Percentiles rank a stretch among this genome's conserved stretches.
phyloP scores from a whole-genome alignment of 2,329 filamentous ascomycete species.

The Rosellinia necatrix region DNA sequence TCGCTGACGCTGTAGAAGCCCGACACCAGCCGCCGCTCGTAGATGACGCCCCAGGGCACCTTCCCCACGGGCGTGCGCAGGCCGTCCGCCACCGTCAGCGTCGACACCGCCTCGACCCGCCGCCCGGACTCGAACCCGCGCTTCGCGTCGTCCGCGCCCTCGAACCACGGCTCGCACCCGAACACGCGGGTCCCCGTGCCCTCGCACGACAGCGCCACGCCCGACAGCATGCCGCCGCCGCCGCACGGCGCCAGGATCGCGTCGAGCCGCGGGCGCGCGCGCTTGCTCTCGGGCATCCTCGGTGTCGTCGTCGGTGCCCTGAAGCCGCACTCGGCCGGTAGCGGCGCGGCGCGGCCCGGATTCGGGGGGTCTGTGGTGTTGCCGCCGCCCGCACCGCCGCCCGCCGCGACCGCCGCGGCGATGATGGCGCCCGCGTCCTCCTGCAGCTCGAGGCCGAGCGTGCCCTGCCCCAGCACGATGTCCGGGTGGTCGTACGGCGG shows the following conservation, averaged over 20 bases:
- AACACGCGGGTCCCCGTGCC: constrained; percentile 78
- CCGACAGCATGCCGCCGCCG: constrained; percentile 85
- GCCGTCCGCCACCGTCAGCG: constrained; percentile 86
- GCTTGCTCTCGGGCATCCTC: constrained; percentile 10
- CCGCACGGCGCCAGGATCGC: constrained; percentile 83
- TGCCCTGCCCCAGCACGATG: constrained; percentile 93
- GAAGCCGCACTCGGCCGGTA: constrained; percentile 18
- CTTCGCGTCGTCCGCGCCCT: constrained; percentile 83
- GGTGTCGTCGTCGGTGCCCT: constrained; percentile 19
- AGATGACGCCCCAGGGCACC: constrained; percentile 78
- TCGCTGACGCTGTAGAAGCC: constrained; percentile 78
- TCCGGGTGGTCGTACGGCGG: constrained; percentile 93
- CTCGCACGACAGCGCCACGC: constrained; percentile 76
- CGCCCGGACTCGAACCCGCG: constrained; percentile 68
- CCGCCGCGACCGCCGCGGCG: neutral
- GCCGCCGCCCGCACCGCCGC: too few relatives aligned
- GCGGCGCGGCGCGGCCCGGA: neutral
- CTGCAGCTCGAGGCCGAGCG: constrained; percentile 80
- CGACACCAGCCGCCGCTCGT: constrained; percentile 69
- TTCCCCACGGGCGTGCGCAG: constrained; percentile 80
- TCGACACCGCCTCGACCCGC: constrained; percentile 70
- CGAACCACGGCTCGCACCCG: constrained; percentile 80
- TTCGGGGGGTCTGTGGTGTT: too few relatives aligned
- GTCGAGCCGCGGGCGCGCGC: constrained; percentile 53
- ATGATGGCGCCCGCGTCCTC: constrained; percentile 68